Conservation (phyloP, 495 filamentous ascomycete species). For the Evernia prunastri region DNA sequence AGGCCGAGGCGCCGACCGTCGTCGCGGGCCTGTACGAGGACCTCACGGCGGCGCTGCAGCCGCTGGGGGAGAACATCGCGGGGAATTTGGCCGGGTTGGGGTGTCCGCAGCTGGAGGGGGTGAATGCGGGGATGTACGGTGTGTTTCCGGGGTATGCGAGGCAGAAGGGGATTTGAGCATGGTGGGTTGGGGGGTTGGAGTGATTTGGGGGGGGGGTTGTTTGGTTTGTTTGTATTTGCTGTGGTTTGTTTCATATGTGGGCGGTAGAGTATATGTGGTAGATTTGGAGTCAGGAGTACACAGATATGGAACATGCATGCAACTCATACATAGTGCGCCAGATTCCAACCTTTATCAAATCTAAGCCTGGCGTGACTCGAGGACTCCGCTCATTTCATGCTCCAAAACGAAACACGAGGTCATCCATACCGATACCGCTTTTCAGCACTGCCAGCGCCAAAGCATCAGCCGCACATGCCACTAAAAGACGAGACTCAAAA, state of each 20-base stretch:
- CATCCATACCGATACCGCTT: not conserved
- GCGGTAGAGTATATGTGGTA: not conserved
- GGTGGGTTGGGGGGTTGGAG: not conserved
- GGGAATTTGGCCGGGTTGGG: slow-evolving; percentile 19
- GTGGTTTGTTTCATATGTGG: not conserved
- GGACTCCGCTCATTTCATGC: not conserved
- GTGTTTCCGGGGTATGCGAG: slow-evolving; percentile 28
- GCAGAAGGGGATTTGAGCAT: slow-evolving; percentile 11
- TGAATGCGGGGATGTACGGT: slow-evolving; percentile 26
- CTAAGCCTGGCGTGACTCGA: not conserved
- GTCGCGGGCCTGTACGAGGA: slow-evolving; percentile 35
- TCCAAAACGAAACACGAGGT: not conserved
- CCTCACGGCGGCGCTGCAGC: slow-evolving; percentile 33
- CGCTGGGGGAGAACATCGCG: slow-evolving; percentile 19
- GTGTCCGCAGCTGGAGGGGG: slow-evolving; percentile 29
- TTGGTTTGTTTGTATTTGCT: not conserved
- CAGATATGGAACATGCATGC: not conserved
- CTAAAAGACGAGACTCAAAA: not conserved
- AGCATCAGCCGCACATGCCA: not conserved
- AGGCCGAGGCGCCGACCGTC: slow-evolving; percentile 39
- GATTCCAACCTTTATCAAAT: not conserved
- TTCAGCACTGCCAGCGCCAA: not conserved
- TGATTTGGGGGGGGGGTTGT: not conserved
- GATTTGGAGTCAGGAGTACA: not conserved
- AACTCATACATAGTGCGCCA: not conserved